Evolutionary conservation across 139 green algal species (phyloP), one percentile per base, ranked within the genome.

Genomic region (Chlamydomonas sp.): DNA sequence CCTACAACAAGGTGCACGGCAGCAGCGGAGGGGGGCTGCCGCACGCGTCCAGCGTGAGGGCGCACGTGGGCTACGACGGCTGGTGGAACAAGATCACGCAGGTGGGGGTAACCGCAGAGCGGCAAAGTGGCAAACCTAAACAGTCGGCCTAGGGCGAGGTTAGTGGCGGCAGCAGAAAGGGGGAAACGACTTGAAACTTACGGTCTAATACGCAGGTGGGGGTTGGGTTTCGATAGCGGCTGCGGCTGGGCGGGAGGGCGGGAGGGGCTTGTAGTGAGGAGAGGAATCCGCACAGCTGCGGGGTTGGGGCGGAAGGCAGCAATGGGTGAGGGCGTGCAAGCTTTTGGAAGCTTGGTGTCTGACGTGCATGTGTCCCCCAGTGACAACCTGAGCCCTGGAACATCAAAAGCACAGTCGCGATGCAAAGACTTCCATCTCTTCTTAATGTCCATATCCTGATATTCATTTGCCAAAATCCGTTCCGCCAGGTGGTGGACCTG

Each of bases 11-110:
- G 71, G 79, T 83, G 2, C 66, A 81, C 73, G 61, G 72, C 83
- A 59, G n/a, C 73, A 58, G 10, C 60, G 84, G 31, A 31, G 81
- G 88, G 49, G 77, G 85, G 31, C 85, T 96, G 79, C 31, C 74
- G 8, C 78, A 89, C 71, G 78, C 77, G 15, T 83, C 76, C 63
- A 64, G 64, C 14, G 90, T 97, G 20, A 66, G 92, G 57, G 20
- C 97, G 79, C 93, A 97, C 76, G n/a, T 98, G 61, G 95, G 96
- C 12, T 95, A 95, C 74, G 96, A 98, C 84, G 93, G 91, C 81
- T 98, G 96, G 96, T 95, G 90, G 87, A 92, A 97, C 78, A 80
- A 97, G 86, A 88, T 95, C 61, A 93, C 92, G 78, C 71, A 94
- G 86, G 92, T 96, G 75, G 10, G 81, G 58, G 8, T 8, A 76